phyloP scores from a whole-genome alignment of 2,329 filamentous ascomycete genomes.

The Neoarthrinium moseri region DNA sequence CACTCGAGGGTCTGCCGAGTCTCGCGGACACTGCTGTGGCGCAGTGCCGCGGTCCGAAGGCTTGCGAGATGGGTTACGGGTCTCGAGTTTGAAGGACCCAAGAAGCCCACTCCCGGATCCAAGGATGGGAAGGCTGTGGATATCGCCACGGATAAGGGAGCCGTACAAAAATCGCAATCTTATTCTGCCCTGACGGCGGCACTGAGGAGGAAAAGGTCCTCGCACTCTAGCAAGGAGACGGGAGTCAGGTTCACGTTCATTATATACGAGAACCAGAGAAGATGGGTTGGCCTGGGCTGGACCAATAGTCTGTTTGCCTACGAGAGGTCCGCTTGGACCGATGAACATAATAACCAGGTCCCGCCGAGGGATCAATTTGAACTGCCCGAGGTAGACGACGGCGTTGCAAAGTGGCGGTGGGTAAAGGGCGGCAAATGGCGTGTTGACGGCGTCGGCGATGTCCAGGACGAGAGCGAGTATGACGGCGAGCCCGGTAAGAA shows the following conservation, averaged over 20 bases:
- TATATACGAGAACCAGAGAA: conserved; percentile 91
- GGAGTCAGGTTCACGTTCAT: conserved; percentile 96
- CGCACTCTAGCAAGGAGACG: conserved; percentile 54
- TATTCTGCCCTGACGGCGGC: conserved; percentile 30
- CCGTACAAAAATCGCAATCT: conserved; percentile 33
- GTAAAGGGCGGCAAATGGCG: conserved; percentile 82
- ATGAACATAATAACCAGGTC: conserved; percentile 85
- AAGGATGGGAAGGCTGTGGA: conserved; percentile 8
- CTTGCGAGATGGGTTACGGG: conserved; percentile 75
- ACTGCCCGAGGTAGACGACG: conserved; percentile 60
- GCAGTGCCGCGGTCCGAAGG: conserved; percentile 72
- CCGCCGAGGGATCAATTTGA: conserved; percentile 71
- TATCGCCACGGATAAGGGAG: conserved; percentile 18
- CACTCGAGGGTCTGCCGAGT: conserved; percentile 86
- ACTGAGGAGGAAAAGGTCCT: conserved; percentile 31
- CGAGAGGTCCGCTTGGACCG: conserved; percentile 88
- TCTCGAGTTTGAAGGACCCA: conserved; percentile 63
- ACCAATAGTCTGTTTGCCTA: conserved; percentile 88
- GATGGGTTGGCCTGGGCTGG: conserved; percentile 95
- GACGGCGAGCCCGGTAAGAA: conserved; percentile 62
- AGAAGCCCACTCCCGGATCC: conserved; percentile 25
- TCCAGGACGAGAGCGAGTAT: conserved; percentile 46
- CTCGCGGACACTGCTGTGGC: conserved; percentile 84
- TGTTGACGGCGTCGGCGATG: conserved; percentile 70
- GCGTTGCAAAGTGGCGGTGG: conserved; percentile 69